Evolutionary conservation across 2,329 filamentous ascomycete species (phyloP), one percentile per base, ranked within the genome.

Genomic region (Herpotrichia juniperi): DNA sequence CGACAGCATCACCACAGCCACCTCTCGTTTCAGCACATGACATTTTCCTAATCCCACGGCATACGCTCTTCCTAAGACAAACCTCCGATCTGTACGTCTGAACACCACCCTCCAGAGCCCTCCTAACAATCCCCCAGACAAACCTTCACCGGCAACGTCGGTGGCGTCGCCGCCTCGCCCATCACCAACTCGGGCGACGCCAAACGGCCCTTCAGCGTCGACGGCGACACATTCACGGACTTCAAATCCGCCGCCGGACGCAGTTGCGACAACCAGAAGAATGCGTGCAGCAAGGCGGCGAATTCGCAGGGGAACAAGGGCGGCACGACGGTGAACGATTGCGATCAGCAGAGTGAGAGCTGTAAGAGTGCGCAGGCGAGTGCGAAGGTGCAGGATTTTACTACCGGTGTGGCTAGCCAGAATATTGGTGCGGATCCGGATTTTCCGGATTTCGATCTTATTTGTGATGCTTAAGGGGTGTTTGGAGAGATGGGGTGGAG

Each of bases 231-330:
- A 7, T 88, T 89, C 67, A 78, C 81, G 19, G 81, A 81, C 63
- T 76, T 82, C 59, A 72, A 70, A 5, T 78, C 78, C 1, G 87
- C 86, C 16, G 76, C 79, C 31, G 80, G 86, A 72, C 78, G 86
- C 42, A 81, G 83, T 22, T 89, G 86, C 63, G 80, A 85, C 55
- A 80, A 84, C 42, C 84, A 88, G 75, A 82, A 84, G 70, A 85
- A 86, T 64, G 71, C 68, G 7, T 89, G 86, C 67, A 74, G 79
- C 26, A 11, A 57, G 26, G 40, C 44, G 44, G 69, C 69, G 35
- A 74, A 86, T 58, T 80, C 79, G 16, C 79, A 79, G 55, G 86
- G 52, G 24, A 80, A 82, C 52, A 58, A 60, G 30, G 57, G 67
- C 10, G 76, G 75, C 25, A 66, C 74, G 47, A 73, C 69, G 6